Conservation (phyloP, 2,329 filamentous ascomycete species). For the Alternaria gaisen region DNA sequence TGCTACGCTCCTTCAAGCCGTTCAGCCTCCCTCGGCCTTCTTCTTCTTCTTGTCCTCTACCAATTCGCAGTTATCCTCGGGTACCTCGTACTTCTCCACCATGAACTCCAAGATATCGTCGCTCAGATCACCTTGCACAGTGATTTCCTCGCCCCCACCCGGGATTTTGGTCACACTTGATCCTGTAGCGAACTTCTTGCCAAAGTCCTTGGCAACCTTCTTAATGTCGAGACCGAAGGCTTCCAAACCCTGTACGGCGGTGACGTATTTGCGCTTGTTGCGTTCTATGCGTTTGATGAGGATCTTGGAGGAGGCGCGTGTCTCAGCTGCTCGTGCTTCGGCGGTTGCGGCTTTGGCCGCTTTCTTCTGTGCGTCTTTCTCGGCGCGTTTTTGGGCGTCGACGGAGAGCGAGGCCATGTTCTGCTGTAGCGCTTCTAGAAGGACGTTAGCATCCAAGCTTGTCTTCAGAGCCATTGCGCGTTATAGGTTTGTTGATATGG, state of each 20-base stretch:
- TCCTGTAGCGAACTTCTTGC: slow-evolving; percentile 98
- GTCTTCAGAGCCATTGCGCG: not conserved
- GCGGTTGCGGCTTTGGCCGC: slow-evolving; percentile 90
- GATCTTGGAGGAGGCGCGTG: slow-evolving; percentile 82
- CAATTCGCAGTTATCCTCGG: slow-evolving; percentile 93
- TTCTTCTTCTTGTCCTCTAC: slow-evolving; percentile 98
- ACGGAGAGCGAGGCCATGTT: slow-evolving; percentile 87
- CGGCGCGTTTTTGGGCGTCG: slow-evolving; percentile 91
- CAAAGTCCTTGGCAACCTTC: slow-evolving; percentile 94
- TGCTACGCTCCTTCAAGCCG: not conserved
- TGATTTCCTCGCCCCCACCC: slow-evolving; percentile 91
- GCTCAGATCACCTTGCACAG: slow-evolving; percentile 95
- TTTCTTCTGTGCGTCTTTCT: slow-evolving; percentile 97
- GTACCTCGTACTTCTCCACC: slow-evolving; percentile 87
- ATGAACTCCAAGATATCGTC: slow-evolving; percentile 94
- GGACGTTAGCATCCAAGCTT: slow-evolving; percentile 5
- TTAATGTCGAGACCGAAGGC: slow-evolving; percentile 92
- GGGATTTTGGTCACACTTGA: slow-evolving; percentile 89
- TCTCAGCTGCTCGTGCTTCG: slow-evolving; percentile 83
- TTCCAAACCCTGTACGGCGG: slow-evolving; percentile 88
- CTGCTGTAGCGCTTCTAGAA: slow-evolving; percentile 72
- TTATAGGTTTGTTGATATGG: not conserved
- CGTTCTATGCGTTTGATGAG: slow-evolving; percentile 96
- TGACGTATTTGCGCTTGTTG: slow-evolving; percentile 98
- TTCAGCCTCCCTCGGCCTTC: slow-evolving; percentile 34